Evolutionary conservation across 2,329 filamentous ascomycete genomes (phyloP), one percentile per base, ranked within the genome.

Genomic region (Westerdykella ornata): DNA sequence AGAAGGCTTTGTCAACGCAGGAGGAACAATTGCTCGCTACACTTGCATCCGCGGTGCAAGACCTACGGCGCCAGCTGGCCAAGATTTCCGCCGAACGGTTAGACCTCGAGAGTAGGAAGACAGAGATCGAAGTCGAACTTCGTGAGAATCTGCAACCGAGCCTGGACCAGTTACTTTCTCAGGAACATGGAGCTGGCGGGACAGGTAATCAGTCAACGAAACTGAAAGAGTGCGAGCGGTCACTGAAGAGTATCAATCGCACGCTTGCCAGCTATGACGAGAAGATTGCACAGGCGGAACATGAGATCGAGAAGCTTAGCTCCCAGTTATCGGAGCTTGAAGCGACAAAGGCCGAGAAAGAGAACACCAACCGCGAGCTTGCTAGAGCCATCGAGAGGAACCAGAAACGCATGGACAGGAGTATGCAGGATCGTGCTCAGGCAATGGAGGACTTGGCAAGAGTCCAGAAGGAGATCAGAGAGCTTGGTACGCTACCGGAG

Each of bases 401-500:
- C 52, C 87, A 95, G 68, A 89, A 89, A 67, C 78, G 79, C 37
- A 86, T 97, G 74, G 89, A 96, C 62, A 95, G 90, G 73, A 88
- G 83, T 52, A 84, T 94, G 59, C 85, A 89, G 54, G 88, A 88
- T 66, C 92, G 90, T 63, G 85, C 88, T 11, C 75, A 88, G 3
- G 73, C 94, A 47, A 84, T 80, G 13, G 77, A 82, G 36, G 84
- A 88, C 60, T 82, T 86, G 15, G 79, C 81, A 2, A 88, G 95
- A 56, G 87, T 85, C 48, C 82, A 82, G 46, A 84, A 88, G 59
- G 90, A 89, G 49, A 97, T 98, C 55, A 84, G 90, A 35, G 88
- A 95, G 52, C 74, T 98, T 5, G 92, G 92, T 52, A 89, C 94
- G 14, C 75, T 98, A 13, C 90, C 92, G 0, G 89, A 97, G 47